Base-by-base conservation (phyloP, 129 eudicot species). In the Oenanthe sinensis region DNA sequence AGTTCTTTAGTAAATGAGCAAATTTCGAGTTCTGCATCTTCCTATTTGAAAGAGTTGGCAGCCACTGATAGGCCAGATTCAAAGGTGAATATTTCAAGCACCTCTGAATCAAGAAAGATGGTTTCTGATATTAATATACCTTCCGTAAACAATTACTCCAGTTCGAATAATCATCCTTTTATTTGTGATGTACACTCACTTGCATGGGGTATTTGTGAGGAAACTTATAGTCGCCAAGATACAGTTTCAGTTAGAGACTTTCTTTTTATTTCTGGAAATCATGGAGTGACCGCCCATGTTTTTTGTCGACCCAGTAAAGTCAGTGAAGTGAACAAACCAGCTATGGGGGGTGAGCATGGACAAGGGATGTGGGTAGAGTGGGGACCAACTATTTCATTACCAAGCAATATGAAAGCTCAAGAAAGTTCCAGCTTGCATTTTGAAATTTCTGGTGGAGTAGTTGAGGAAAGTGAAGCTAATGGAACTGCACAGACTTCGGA, bases 341-440 rank as follows among this genome's bases (percentile, higher is more conserved):
- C 73, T 75, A 78, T 71, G 73, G 87, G 79, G 83, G 84, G 55
- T 75, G 85, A 87, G 69, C 73, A 48, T 71, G 87, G 68, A 80
- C 81, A 84, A 87, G 98, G 98, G 75, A 78, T 30, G 46, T 95
- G 98, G 98, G 87, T 92, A 60, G 94, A 90, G n/a, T 95, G 98
- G 98, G 96, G 96, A 26, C 94, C 98, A 82, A 82, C 87, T 70
- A 45, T 83, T 52, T 78, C 85, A 44, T 71, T 58, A 54, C 70
- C 85, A 75, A 67, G 77, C 36, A 19, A 48, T 78, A 12, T 26
- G 47, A 83, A 42, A 50, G 49, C 74, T 28, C 75, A 47, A 20
- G 76, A 77, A 13, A 49, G 49, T 14, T 33, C 74, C 76, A 69
- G 63, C 13, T 69, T 68, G 79, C 70, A 55, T 52, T 26, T 17